Base-by-base conservation (phyloP, 2,329 filamentous ascomycete genomes). In the Pyricularia sp. region DNA sequence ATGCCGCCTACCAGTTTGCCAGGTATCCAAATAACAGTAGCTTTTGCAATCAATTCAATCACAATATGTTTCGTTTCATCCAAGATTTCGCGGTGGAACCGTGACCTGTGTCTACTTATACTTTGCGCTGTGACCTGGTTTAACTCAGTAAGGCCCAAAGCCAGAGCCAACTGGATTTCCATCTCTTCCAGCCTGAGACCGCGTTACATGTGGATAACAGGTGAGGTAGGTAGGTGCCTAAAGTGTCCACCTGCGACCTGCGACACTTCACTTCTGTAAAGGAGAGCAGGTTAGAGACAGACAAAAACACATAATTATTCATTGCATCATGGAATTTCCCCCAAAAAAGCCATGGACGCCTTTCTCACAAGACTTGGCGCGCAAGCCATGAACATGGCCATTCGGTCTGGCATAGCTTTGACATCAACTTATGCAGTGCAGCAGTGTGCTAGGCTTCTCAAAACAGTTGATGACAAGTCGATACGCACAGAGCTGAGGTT, bases 311-410 rank as follows among this genome's bases (percentile, higher is more conserved):
- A 17, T 26, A n/a, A n/a, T n/a, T n/a, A n/a, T 55, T 55, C 11
- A 28, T 2, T 61, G 58, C 58, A 61, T 28, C 58, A 61, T 61
- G 58, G 58, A 25, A 61, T 61, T 20, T 26, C 58, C 23, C 14
- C 14, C 9, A 17, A 61, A 61, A 61, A 9, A 25, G 23, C 74
- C 70, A 96, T 97, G 93, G 93, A 97, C 77, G 83, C 83, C 68
- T 83, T 88, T 71, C 79, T 88, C 69, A 75, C 82, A 66, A 78
- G 80, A 64, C 77, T 88, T 70, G 85, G 85, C 71, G 78, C 82
- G 66, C 92, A 96, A 81, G 92, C 92, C 66, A 90, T 96, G 85
- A 97, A 93, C 81, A 96, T 95, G 86, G 93, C 93, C 77, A 94
- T 97, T 74, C 85, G 92, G 66, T 94, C 93, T 23, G 93, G 93